These are phyloP conservation scores for Hygrophorus russula DNA, from an alignment of 768 basidiomycete genomes.

Conservation along the genomic window DNA sequence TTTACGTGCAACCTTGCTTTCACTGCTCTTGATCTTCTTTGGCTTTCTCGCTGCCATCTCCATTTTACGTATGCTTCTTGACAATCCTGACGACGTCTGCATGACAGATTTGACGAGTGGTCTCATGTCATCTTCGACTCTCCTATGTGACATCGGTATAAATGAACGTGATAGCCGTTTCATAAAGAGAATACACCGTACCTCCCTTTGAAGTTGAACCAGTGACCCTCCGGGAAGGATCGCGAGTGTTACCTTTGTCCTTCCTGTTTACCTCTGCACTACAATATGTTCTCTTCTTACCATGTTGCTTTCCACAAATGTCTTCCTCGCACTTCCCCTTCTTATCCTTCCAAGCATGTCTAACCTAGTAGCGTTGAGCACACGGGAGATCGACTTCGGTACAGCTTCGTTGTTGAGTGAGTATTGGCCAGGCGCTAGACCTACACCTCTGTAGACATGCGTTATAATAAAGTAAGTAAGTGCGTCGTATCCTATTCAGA, in stretches of 20 bases:
- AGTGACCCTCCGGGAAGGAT: conserved; percentile 64
- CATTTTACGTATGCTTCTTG: conserved; percentile 33
- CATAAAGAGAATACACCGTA: conserved; percentile 26
- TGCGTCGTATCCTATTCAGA: conserved; percentile 15
- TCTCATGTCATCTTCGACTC: conserved; percentile 65
- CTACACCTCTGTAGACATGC: conserved; percentile 27
- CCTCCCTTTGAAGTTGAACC: conserved; percentile 69
- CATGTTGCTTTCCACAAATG: conserved; percentile 15
- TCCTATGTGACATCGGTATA: conserved; percentile 28
- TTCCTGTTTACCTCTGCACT: conserved; percentile 11
- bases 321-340: conserved; percentile 28
- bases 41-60: conserved; percentile 21
- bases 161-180: conserved; percentile 1
- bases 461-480: not conserved
- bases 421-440: conserved; percentile 36
- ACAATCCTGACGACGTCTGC: conserved; percentile 39
- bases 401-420: conserved; percentile 43
- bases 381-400: conserved; percentile 57
- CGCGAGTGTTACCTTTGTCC: conserved; percentile 12
- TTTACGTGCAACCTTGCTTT: conserved; percentile 2
- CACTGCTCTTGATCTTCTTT: conserved; percentile 11
- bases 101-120: conserved; percentile 52
- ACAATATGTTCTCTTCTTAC: conserved; percentile 13
- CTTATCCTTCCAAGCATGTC: conserved; percentile 42
- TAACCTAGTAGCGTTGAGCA: conserved; percentile 52